Evolutionary conservation across 1,284 basidiomycete species (phyloP).

Genomic region (Coniferiporia sulphurascens): DNA sequence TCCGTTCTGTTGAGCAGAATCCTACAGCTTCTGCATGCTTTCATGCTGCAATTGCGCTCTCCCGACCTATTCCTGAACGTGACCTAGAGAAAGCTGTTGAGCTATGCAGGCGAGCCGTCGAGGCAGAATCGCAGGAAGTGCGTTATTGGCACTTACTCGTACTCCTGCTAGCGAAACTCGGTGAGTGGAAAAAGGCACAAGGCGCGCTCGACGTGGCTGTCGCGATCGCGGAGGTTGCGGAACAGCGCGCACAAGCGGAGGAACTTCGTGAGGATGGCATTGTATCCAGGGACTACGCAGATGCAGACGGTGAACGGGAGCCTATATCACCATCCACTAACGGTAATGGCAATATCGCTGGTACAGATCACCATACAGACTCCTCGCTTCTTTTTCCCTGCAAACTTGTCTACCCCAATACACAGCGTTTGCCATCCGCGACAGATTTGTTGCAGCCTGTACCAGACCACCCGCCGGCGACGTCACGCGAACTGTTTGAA

Average conservation of each 20-base stretch:
- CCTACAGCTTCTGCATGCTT: conserved; percentile 67
- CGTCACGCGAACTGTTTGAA: conserved; percentile 65
- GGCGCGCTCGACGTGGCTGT: conserved; percentile 74
- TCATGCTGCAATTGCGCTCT: conserved; percentile 75
- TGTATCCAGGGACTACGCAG: conserved; percentile 6
- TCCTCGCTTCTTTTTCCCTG: conserved; percentile 1
- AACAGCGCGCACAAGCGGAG: conserved; percentile 32
- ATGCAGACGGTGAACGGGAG: conserved; percentile 6
- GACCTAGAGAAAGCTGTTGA: conserved; percentile 66
- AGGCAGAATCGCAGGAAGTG: conserved; percentile 67
- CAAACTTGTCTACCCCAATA: conserved; percentile 34
- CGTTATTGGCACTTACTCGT: conserved; percentile 92
- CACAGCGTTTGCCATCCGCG: conserved; percentile 40
- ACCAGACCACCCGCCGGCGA: conserved; percentile 49
- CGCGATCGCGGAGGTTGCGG: conserved; percentile 42
- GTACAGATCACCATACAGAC: conserved; percentile 4
- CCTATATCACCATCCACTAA: conserved; percentile 1
- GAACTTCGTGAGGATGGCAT: conserved; percentile 18
- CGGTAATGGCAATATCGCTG: conserved; percentile 17
- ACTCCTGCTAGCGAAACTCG: conserved; percentile 73
- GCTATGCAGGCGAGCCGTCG: conserved; percentile 71
- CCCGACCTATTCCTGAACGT: conserved; percentile 58
- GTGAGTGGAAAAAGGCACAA: conserved; percentile 78
- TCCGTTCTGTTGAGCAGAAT: conserved; percentile 47
- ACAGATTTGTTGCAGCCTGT: conserved; percentile 45